phyloP scores from a whole-genome alignment of 2,329 filamentous ascomycete species.

The Pleurostoma richardsiae region DNA sequence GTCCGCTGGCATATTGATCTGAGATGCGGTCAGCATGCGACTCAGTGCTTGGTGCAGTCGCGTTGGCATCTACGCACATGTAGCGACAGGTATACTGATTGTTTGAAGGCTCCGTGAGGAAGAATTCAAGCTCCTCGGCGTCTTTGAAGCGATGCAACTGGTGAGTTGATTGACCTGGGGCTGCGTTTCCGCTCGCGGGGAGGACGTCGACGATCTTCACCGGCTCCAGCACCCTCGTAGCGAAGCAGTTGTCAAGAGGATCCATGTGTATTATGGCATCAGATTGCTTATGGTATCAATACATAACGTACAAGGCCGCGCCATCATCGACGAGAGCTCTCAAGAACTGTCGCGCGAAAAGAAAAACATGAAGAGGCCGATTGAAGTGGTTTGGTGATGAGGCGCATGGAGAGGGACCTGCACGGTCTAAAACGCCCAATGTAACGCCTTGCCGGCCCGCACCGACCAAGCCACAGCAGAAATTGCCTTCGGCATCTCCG shows the following conservation, averaged over 20 bases:
- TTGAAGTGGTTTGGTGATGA: too few species aligned
- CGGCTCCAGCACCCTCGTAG: conserved; percentile 12
- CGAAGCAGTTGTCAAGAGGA: conserved; percentile 11
- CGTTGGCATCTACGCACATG: conserved; percentile 8
- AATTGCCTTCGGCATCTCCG: too few species aligned
- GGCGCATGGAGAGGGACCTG: too few species aligned
- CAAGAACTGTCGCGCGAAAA: too few species aligned
- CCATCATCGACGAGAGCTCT: too few species aligned
- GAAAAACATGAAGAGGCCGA: too few species aligned
- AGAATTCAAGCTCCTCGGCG: conserved; percentile 9
- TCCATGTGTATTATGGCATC: background rate
- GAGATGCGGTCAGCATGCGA: background rate
- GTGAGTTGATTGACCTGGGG: conserved; percentile 2
- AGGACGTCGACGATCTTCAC: conserved; percentile 13
- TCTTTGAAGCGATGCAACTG: conserved; percentile 3
- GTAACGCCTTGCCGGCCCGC: too few species aligned
- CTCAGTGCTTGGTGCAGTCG: too few species aligned
- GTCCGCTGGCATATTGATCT: conserved; percentile 22
- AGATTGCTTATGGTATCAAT: too few species aligned
- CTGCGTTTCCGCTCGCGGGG: background rate
- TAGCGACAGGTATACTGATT: conserved; percentile 12
- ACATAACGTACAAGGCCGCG: too few species aligned
- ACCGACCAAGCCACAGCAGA: too few species aligned
- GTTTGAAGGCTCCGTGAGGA: conserved; percentile 4
- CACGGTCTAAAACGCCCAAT: too few species aligned